These are phyloP conservation scores for Epichloe hybrida DNA, from an alignment of 2,329 filamentous ascomycete genomes.

Conservation along the genomic window DNA sequence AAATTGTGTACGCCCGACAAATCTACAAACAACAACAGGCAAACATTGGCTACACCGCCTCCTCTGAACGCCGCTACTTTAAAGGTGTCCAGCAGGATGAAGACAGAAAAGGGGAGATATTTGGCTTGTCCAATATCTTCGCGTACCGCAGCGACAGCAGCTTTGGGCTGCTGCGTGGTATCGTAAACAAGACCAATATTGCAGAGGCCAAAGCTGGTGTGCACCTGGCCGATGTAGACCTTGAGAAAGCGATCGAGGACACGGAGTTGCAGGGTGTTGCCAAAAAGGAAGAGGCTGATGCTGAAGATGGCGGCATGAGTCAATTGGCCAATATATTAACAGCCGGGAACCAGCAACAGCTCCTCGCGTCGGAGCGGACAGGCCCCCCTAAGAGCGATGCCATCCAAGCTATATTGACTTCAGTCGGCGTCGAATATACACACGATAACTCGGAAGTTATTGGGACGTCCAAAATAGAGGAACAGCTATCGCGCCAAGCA, in stretches of 20 bases:
- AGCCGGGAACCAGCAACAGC: slow-evolving; percentile 31
- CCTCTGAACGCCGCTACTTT: slow-evolving; percentile 86
- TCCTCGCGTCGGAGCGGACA: slow-evolving; percentile 20
- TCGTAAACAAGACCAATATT: slow-evolving; percentile 96
- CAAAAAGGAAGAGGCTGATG: slow-evolving; percentile 36
- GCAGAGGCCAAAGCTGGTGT: slow-evolving; percentile 85
- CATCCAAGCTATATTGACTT: slow-evolving; percentile 75
- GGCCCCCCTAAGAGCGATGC: slow-evolving; percentile 48
- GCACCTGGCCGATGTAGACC: slow-evolving; percentile 61
- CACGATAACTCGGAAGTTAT: slow-evolving; percentile 95
- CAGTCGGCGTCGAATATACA: slow-evolving; percentile 84
- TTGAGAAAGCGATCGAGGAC: slow-evolving; percentile 45
- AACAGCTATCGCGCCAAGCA: slow-evolving; percentile 64
- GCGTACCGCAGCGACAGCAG: slow-evolving; percentile 64
- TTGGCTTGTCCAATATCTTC: slow-evolving; percentile 79
- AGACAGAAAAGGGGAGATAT: slow-evolving; percentile 81
- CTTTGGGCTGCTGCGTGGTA: slow-evolving; percentile 75
- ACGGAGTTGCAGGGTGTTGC: slow-evolving; percentile 30
- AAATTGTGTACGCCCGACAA: slow-evolving; percentile 91
- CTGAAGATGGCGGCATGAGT: slow-evolving; percentile 54
- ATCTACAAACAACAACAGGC: slow-evolving; percentile 99
- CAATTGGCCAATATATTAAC: slow-evolving; percentile 49
- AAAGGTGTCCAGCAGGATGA: slow-evolving; percentile 79
- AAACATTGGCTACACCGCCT: slow-evolving; percentile 92
- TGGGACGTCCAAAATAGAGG: slow-evolving; percentile 84